phyloP scores from a whole-genome alignment of 2,329 filamentous ascomycete genomes.

The Aspergillus sclerotialis region DNA sequence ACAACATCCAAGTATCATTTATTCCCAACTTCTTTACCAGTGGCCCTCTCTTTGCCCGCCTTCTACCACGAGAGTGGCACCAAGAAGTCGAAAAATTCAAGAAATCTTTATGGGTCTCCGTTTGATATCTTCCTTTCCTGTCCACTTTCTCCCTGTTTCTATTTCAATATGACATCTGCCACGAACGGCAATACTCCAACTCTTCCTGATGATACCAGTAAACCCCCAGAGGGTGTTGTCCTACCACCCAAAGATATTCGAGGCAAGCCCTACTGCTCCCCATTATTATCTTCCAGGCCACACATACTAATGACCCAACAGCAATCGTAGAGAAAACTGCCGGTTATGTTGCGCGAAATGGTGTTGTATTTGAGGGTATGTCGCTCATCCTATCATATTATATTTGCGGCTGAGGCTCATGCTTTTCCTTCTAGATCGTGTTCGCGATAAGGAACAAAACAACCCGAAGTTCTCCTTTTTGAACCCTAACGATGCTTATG shows the following conservation, averaged over 20 bases:
- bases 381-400: neutral
- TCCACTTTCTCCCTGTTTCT: too few relatives aligned
- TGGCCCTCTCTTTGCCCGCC: too few relatives aligned
- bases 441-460: constrained; percentile 73
- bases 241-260: constrained; percentile 81
- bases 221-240: constrained; percentile 75
- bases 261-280: constrained; percentile 32
- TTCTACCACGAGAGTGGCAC: too few relatives aligned
- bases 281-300: constrained; percentile 1
- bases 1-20: too few relatives aligned
- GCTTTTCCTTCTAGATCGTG: constrained; percentile 50
- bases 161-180: constrained; percentile 36
- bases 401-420: neutral
- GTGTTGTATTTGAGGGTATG: constrained; percentile 58
- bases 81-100: too few relatives aligned
- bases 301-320: constrained; percentile 24
- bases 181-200: constrained; percentile 33
- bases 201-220: constrained; percentile 55
- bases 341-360: constrained; percentile 72
- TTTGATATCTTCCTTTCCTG: too few relatives aligned
- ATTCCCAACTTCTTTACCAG: too few relatives aligned
- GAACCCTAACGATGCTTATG: constrained; percentile 71
- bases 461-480: constrained; percentile 94
- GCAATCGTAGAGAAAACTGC: constrained; percentile 87
- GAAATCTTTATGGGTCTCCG: too few relatives aligned